Conservation (phyloP, 2,329 filamentous ascomycete genomes). For the Fusarium nurragi region DNA sequence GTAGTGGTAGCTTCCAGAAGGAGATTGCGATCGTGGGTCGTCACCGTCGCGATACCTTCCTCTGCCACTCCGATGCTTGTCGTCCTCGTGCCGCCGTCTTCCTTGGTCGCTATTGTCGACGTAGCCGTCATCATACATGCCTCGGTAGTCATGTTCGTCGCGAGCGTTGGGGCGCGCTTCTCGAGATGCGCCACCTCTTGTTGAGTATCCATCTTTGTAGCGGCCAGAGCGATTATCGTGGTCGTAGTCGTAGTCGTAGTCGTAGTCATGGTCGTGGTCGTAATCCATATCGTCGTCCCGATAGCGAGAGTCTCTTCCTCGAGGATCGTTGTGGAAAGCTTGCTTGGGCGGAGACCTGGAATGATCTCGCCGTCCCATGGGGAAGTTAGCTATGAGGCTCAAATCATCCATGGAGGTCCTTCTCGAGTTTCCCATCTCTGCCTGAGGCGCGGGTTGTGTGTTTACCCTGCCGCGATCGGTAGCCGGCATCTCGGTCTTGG, state of each 20-base stretch:
- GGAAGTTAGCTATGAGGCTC: slow-evolving; percentile 58
- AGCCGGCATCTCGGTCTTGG: slow-evolving; percentile 51
- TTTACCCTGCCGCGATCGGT: slow-evolving; percentile 63
- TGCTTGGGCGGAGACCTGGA: slow-evolving; percentile 57
- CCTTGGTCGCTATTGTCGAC: slow-evolving; percentile 42
- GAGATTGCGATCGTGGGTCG: slow-evolving; percentile 40
- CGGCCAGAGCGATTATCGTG: slow-evolving; percentile 41
- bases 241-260: slow-evolving; percentile 28
- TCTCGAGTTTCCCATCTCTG: slow-evolving; percentile 40
- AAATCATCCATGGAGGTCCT: slow-evolving; percentile 44
- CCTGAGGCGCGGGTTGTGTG: slow-evolving; percentile 49
- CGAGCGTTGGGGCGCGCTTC: slow-evolving; percentile 41
- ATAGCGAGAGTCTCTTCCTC: slow-evolving; percentile 43
- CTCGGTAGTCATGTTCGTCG: slow-evolving; percentile 49
- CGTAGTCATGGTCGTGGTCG: slow-evolving; percentile 18
- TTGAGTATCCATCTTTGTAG: slow-evolving; percentile 43
- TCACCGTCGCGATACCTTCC: slow-evolving; percentile 38
- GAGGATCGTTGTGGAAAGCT: slow-evolving; percentile 50
- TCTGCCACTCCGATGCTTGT: slow-evolving; percentile 29
- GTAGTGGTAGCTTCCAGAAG: slow-evolving; percentile 41
- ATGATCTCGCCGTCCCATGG: slow-evolving; percentile 54
- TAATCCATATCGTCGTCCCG: slow-evolving; percentile 41
- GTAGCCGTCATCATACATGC: slow-evolving; percentile 53
- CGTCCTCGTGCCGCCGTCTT: slow-evolving; percentile 37
- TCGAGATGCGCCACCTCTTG: slow-evolving; percentile 38